A percentile compares a stretch with the other conserved stretches of the same genome.
phyloP scores from a whole-genome alignment of 257 asterid genomes.

The Jasminum sambac region DNA sequence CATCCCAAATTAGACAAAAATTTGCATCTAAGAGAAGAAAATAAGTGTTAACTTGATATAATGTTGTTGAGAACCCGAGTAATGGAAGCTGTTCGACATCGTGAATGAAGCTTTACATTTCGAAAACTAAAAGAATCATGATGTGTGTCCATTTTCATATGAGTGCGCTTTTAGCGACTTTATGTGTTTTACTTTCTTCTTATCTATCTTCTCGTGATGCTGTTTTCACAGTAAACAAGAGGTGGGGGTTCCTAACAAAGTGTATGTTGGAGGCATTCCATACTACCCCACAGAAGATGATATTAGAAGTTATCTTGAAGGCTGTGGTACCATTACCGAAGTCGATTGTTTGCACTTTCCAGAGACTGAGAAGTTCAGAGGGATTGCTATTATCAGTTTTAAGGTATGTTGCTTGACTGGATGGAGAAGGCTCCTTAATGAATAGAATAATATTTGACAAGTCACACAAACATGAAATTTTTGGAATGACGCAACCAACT shows the following conservation, averaged over 20 bases:
- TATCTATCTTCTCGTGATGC: constrained; percentile 15
- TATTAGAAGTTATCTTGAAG: constrained; percentile 82
- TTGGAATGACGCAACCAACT: too few relatives aligned
- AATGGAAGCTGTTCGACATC: constrained; percentile 18
- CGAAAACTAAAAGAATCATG: background rate
- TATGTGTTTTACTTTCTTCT: background rate
- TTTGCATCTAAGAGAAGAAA: background rate
- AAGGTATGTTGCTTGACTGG: constrained; percentile 52
- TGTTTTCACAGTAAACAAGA: constrained; percentile 43
- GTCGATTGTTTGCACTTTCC: constrained; percentile 87
- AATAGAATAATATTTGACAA: background rate
- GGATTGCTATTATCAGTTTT: constrained; percentile 87
- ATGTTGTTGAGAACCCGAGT: constrained; percentile 7
- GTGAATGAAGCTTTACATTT: background rate
- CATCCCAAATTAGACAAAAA: background rate
- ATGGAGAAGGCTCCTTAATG: constrained; percentile 5
- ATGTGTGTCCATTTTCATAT: background rate
- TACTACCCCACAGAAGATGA: constrained; percentile 94
- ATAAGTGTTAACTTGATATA: background rate
- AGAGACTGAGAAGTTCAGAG: constrained; percentile 95
- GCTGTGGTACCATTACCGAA: constrained; percentile 83
- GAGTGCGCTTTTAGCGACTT: background rate
- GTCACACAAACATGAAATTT: background rate
- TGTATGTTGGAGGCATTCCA: constrained; percentile 97
- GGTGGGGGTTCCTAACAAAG: constrained; percentile 46